Evolutionary conservation across 768 basidiomycete genomes (phyloP), one percentile per base, ranked within the genome.

Genomic region (Russula emetica): DNA sequence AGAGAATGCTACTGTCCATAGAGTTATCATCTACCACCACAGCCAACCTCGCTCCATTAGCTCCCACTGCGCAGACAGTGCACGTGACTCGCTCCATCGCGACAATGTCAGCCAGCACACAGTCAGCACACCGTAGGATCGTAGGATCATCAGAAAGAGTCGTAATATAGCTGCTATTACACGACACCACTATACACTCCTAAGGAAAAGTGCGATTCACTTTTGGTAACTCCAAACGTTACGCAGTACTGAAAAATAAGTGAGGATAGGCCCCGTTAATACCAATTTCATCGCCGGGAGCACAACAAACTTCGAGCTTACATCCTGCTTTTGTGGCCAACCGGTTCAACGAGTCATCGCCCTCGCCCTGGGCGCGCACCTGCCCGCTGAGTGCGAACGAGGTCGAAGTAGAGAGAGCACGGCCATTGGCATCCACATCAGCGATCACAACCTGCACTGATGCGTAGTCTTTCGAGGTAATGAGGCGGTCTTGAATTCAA

Each of bases 401-500:
- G 64, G 94, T 94, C 66, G 85, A 85, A 54, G 90, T 90, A 72
- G 76, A 74, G 70, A 90, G 76, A 18, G 92, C 92, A 71, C 84
- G 84, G 74, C 94, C 95, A 58, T 84, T 85, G 69, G 88, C 85
- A 74, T 98, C 95, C 72, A 99, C 97, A 72, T 98, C 96, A 65
- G 83, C 90, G 71, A 99, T 82, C 78, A 86, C 90, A 77, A 99
- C 87, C 76, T 99, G 97, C 73, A 99, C 94, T 36, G 95, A 97
- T 40, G 97, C 96, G 75, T 98, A 93, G 79, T 99, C 97, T 81
- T 98, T 98, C 71, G 96, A 92, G 69, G 90, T 98, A 80, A 99
- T 98, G 73, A 99, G 82, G 70, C 96, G 94, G 86, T 95, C 94
- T 97, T 65, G 63, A 18, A 13, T 53, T 63, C 51, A 32, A 58